A percentile compares a stretch with the other conserved stretches of the same genome.
Conservation (phyloP, 176 grass and related monocot genomes). For the Oryza officinalis region DNA sequence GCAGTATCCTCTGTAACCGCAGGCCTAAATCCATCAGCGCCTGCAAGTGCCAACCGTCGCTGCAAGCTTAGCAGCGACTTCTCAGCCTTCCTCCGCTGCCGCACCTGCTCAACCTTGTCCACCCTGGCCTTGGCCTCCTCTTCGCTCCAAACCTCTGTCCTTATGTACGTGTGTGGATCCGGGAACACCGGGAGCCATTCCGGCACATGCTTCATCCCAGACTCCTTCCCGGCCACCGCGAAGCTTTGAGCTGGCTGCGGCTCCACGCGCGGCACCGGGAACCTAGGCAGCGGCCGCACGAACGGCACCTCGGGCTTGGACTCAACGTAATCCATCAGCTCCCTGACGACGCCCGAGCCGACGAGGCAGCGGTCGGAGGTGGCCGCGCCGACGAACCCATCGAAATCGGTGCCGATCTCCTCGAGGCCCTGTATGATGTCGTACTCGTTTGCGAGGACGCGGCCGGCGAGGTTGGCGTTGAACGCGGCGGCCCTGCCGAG, state of each 20-base stretch:
- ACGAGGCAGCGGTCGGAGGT: slow-evolving; percentile 58
- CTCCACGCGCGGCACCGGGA: slow-evolving; percentile 45
- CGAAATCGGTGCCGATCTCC: slow-evolving; percentile 53
- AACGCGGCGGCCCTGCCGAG: slow-evolving; percentile 64
- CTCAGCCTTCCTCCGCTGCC: slow-evolving; percentile 75
- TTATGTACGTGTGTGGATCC: slow-evolving; percentile 56
- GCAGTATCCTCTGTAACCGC: not conserved
- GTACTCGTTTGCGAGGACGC: slow-evolving; percentile 65
- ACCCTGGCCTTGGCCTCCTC: slow-evolving; percentile 40
- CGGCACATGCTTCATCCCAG: slow-evolving; percentile 61
- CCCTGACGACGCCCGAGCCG: slow-evolving; percentile 62
- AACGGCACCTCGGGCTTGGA: slow-evolving; percentile 62
- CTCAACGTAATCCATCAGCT: slow-evolving; percentile 57
- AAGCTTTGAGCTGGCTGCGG: slow-evolving; percentile 25
- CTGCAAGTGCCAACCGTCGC: slow-evolving; percentile 52
- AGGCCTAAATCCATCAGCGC: slow-evolving; percentile 41
- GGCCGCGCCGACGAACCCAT: slow-evolving; percentile 63
- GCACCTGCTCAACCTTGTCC: slow-evolving; percentile 57
- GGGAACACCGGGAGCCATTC: slow-evolving; percentile 82
- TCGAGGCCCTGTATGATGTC: slow-evolving; percentile 81
- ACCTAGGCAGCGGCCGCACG: slow-evolving; percentile 47
- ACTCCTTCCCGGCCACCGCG: slow-evolving; percentile 29
- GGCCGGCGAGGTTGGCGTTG: slow-evolving; percentile 69
- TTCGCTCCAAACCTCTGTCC: slow-evolving; percentile 57
- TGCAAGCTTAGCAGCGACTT: slow-evolving; percentile 78